These are phyloP conservation scores for Sporothrix dimorphospora DNA, from an alignment of 2,329 filamentous ascomycete species.

Conservation along the genomic window DNA sequence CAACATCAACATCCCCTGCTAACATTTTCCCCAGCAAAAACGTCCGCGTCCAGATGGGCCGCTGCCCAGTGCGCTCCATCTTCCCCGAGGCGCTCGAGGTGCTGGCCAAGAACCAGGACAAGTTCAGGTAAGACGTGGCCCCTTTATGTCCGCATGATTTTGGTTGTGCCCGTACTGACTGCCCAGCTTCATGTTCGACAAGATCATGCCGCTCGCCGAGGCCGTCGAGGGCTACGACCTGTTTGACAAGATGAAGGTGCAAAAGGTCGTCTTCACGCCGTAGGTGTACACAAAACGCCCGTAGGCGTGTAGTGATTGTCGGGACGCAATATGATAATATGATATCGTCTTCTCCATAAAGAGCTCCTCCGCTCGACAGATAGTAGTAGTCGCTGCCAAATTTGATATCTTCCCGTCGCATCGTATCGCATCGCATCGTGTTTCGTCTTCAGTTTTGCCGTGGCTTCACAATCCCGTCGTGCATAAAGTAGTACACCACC, in stretches of 20 bases:
- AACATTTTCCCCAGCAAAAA: constrained; percentile 60
- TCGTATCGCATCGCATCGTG: not conserved
- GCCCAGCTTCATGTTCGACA: constrained; percentile 78
- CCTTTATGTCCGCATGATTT: too few relatives aligned
- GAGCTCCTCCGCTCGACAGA: not conserved
- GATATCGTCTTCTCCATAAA: too few relatives aligned
- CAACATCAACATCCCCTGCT: too few relatives aligned
- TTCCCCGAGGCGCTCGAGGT: constrained; percentile 67
- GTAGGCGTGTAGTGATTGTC: too few relatives aligned
- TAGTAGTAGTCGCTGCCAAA: not conserved
- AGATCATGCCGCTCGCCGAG: constrained; percentile 69
- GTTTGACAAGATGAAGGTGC: constrained; percentile 72
- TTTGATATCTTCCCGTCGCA: not conserved
- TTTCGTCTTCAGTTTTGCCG: constrained; percentile 71
- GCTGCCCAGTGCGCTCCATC: constrained; percentile 73
- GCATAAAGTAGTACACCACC: constrained; percentile 81
- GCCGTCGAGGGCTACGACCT: constrained; percentile 70
- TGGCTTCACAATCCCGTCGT: constrained; percentile 85
- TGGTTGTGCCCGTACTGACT: too few relatives aligned
- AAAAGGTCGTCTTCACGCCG: constrained; percentile 71
- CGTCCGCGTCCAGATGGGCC: constrained; percentile 72
- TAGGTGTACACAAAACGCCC: constrained; percentile 36
- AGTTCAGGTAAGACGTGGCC: too few relatives aligned
- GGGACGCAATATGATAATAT: too few relatives aligned
- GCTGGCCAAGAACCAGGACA: constrained; percentile 67